A percentile compares a stretch with the other conserved stretches of the same genome.
phyloP scores from a whole-genome alignment of 257 asterid species.

The Salvia miltiorrhiza region DNA sequence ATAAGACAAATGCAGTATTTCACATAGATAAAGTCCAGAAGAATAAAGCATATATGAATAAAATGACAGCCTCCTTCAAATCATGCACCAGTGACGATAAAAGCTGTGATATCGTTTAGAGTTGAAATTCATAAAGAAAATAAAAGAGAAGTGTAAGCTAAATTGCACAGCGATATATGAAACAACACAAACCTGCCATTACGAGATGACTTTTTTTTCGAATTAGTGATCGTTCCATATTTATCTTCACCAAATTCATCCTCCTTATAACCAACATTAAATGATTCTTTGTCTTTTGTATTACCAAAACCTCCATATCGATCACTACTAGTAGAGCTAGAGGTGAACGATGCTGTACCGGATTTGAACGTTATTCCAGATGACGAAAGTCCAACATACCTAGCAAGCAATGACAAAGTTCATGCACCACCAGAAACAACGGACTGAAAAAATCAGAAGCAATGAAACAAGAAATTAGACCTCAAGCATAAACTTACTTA shows the following conservation, averaged over 20 bases:
- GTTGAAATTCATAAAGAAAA: conserved; percentile 1
- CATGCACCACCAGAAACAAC: conserved; percentile 20
- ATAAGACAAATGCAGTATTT: not conserved
- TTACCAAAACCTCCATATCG: conserved; percentile 81
- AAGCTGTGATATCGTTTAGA: not conserved
- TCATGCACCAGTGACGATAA: conserved; percentile 14
- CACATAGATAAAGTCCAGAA: not conserved
- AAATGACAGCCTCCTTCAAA: not conserved
- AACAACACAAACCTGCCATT: conserved; percentile 54
- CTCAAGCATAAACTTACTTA: conserved; percentile 51
- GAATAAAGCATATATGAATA: not conserved
- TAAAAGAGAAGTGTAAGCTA: conserved; percentile 6
- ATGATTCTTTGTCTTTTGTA: conserved; percentile 49
- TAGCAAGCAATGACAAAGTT: conserved; percentile 29
- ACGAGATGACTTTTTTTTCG: conserved; percentile 55
- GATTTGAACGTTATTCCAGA: conserved; percentile 78
- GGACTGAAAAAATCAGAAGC: conserved; percentile 1
- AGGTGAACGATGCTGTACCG: conserved; percentile 60
- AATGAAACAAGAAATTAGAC: conserved; percentile 16
- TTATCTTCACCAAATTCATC: conserved; percentile 63
- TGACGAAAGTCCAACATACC: conserved; percentile 90
- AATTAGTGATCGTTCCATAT: conserved; percentile 39
- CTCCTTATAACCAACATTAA: conserved; percentile 45
- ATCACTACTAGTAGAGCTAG: conserved; percentile 43
- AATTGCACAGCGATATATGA: conserved; percentile 10